These are phyloP conservation scores for Omphalea diandra DNA, from an alignment of 441 rosid genomes.

Conservation along the genomic window DNA sequence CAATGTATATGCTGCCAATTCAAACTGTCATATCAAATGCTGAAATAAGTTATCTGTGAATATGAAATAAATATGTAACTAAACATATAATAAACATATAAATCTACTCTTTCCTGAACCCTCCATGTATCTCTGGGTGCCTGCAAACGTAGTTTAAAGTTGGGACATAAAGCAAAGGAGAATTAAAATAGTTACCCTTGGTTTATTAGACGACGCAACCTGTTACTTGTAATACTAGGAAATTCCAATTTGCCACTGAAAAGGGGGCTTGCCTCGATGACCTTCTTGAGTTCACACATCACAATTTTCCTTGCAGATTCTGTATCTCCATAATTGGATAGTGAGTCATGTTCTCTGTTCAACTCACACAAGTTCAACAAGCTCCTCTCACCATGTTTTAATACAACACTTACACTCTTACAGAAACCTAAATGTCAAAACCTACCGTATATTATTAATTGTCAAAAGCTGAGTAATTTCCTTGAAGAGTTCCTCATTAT, in stretches of 20 bases:
- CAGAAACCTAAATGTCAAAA: slow-evolving; percentile 12
- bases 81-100: no score
- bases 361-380: slow-evolving; percentile 14
- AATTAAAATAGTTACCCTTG: no score
- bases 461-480: slow-evolving; percentile 57
- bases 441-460: slow-evolving; percentile 46
- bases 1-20: slow-evolving; percentile 51
- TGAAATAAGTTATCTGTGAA: slow-evolving; percentile 25
- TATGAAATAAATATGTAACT: neutral
- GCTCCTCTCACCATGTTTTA: slow-evolving; percentile 8
- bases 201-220: slow-evolving; percentile 50
- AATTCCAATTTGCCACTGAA: slow-evolving; percentile 46
- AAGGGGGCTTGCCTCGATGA: slow-evolving; percentile 53
- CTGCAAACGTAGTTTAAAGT: no score
- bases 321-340: slow-evolving; percentile 46
- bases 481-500: slow-evolving; percentile 41
- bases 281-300: slow-evolving; percentile 42
- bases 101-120: no score
- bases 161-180: no score
- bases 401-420: no score
- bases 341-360: slow-evolving; percentile 48
- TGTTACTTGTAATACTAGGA: slow-evolving; percentile 42
- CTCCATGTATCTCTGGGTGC: no score
- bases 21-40: slow-evolving; percentile 38
- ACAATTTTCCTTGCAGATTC: slow-evolving; percentile 41